phyloP scores from a whole-genome alignment of 1,139 yeast species.

The Debaryomyces psychrophilus region DNA sequence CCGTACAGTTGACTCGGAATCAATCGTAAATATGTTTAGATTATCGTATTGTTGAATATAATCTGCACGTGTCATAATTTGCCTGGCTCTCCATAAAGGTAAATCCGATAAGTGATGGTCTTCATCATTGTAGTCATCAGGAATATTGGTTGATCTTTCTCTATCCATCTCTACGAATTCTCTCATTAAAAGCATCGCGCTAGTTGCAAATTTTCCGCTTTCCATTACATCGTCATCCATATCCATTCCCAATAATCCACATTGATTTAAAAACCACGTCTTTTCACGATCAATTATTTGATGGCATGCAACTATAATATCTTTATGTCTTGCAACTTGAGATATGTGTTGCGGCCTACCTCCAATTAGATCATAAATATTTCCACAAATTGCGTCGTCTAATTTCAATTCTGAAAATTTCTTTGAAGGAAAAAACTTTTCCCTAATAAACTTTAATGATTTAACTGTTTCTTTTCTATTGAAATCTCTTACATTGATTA shows the following conservation, averaged over 20 bases:
- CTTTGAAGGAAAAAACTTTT: conserved; percentile 39
- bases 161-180: conserved; percentile 74
- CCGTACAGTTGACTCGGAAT: conserved; percentile 70
- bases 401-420: conserved; percentile 39
- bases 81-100: conserved; percentile 84
- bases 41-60: conserved; percentile 76
- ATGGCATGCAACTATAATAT: conserved; percentile 67
- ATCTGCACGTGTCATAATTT: conserved; percentile 84
- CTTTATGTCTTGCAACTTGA: conserved; percentile 68
- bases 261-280: conserved; percentile 83
- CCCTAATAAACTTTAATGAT: conserved; percentile 60
- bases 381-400: conserved; percentile 46
- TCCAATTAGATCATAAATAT: conserved; percentile 72
- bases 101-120: conserved; percentile 69
- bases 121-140: conserved; percentile 23
- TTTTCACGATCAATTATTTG: conserved; percentile 76
- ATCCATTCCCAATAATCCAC: conserved; percentile 72
- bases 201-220: conserved; percentile 73
- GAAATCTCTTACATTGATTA: conserved; percentile 71
- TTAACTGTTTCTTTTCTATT: conserved; percentile 56
- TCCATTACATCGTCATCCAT: conserved; percentile 95
- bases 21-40: conserved; percentile 76
- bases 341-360: conserved; percentile 85
- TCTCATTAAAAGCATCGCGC: conserved; percentile 76
- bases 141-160: conserved; percentile 32